Evolutionary conservation across 768 basidiomycete genomes (phyloP), one percentile per base, ranked within the genome.

Genomic region (Pholiota microspora): DNA sequence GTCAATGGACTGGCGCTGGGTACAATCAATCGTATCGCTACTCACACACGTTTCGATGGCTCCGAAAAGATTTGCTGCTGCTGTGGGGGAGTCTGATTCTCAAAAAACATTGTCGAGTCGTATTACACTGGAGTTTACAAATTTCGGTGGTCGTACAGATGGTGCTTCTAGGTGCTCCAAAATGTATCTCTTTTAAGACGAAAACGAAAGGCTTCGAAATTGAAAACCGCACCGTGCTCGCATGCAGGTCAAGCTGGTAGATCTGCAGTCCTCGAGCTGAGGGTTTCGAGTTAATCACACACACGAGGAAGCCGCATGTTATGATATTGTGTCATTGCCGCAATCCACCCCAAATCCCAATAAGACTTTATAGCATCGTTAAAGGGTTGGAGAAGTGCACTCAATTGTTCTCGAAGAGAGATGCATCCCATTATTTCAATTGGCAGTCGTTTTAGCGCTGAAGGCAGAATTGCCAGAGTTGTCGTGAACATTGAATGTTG

Each of bases 81-180:
- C 21, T 51, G 50, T 15, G 25, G 36, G 21, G 36, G 15, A 27
- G 21, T 28, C 15, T n/a, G 15, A 40, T 51, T 57, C 31, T 59
- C 53, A 49, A 51, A 55, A 21, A 45, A 38, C 58, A 61, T 64
- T 21, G 36, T 51, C 29, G 34, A n/a, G 23, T 29, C 47, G 54
- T 31, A 35, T 50, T 44, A 34, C 6, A 31, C 25, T 27, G 15
- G 44, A 12, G 16, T 7, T 42, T 38, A 15, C 7, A 36, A 36
- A 36, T 6, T 23, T 42, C 40, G 40, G 16, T 21, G 16, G 40
- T 12, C 8, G 21, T 42, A 9, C 10, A 21, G 40, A 16, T 23
- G 40, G n/a, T 29, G 54, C 45, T 48, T 28, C 49, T 45, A 42
- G 21, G 25, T 46, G 4, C 45, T 13, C n/a, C 27, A 46, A 13